Evolutionary conservation across 1,139 yeast species (phyloP).

Genomic region (Pneumocystis carinii): DNA sequence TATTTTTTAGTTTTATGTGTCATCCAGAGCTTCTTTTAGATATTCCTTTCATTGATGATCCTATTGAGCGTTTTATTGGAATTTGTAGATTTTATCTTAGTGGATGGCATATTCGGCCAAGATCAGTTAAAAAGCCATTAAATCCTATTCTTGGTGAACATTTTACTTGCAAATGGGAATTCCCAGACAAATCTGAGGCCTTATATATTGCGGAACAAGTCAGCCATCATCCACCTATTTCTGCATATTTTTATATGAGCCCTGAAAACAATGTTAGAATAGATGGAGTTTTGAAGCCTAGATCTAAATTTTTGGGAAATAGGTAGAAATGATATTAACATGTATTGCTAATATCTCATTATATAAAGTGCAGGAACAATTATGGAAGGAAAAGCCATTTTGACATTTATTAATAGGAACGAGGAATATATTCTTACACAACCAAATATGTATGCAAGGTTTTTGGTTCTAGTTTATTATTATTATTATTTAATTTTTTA

Average conservation of each 20-base stretch:
- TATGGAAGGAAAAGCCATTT: slow-evolving; percentile 79
- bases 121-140: slow-evolving; percentile 91
- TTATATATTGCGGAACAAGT: slow-evolving; percentile 78
- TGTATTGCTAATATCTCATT: neutral
- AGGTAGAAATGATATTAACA: slow-evolving; percentile 25
- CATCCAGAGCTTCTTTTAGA: slow-evolving; percentile 61
- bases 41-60: slow-evolving; percentile 47
- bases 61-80: slow-evolving; percentile 49
- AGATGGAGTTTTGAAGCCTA: slow-evolving; percentile 80
- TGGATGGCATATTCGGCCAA: slow-evolving; percentile 97
- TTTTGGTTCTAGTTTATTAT: slow-evolving; percentile 21
- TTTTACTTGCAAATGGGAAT: slow-evolving; percentile 82
- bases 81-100: slow-evolving; percentile 70
- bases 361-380: slow-evolving; percentile 57
- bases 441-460: slow-evolving; percentile 93
- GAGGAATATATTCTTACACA: slow-evolving; percentile 70
- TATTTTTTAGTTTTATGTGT: slow-evolving; percentile 26
- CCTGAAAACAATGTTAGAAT: slow-evolving; percentile 72
- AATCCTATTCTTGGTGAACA: slow-evolving; percentile 89
- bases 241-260: slow-evolving; percentile 75
- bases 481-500: neutral
- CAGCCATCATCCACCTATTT: slow-evolving; percentile 96
- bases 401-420: slow-evolving; percentile 51
- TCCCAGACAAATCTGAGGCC: slow-evolving; percentile 29
- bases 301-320: slow-evolving; percentile 78